Percentiles rank a stretch among this genome's conserved stretches.
Evolutionary conservation across 495 filamentous ascomycete genomes (phyloP).

Genomic region (Aspergillus asperescens): DNA sequence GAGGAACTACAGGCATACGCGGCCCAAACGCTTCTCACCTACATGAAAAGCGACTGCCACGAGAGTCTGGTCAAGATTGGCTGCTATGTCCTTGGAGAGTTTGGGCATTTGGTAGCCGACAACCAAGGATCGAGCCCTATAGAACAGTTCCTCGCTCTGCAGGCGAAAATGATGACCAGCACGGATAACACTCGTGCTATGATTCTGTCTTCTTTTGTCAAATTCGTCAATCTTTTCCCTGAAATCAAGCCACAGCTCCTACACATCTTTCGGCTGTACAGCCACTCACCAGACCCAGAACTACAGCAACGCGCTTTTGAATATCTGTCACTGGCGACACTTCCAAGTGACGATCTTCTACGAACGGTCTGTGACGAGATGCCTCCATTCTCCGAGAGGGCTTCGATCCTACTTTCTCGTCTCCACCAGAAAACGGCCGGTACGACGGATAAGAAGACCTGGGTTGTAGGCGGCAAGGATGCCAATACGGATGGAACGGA

Average conservation of each 20-base stretch:
- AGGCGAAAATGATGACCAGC: slow-evolving; percentile 82
- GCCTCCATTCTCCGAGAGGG: slow-evolving; percentile 94
- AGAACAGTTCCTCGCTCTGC: slow-evolving; percentile 92
- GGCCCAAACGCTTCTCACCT: slow-evolving; percentile 82
- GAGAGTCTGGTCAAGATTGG: slow-evolving; percentile 97
- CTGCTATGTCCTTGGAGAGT: slow-evolving; percentile 91
- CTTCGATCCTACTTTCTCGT: slow-evolving; percentile 84
- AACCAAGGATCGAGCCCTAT: slow-evolving; percentile 90
- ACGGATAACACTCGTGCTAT: slow-evolving; percentile 88
- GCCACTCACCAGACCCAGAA: slow-evolving; percentile 91
- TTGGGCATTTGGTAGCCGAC: slow-evolving; percentile 97
- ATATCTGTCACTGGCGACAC: slow-evolving; percentile 79
- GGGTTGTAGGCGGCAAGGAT: slow-evolving; percentile 91
- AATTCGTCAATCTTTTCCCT: slow-evolving; percentile 97
- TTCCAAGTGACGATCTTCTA: slow-evolving; percentile 85
- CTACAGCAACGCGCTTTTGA: slow-evolving; percentile 96
- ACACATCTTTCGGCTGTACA: slow-evolving; percentile 85
- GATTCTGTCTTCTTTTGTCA: slow-evolving; percentile 90
- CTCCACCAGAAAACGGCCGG: slow-evolving; percentile 89
- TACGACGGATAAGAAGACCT: slow-evolving; percentile 89
- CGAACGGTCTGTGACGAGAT: slow-evolving; percentile 98
- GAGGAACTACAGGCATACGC: slow-evolving; percentile 97
- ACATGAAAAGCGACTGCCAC: slow-evolving; percentile 89
- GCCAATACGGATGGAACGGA: slow-evolving; percentile 79
- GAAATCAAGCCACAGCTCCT: slow-evolving; percentile 96